Evolutionary conservation across 2,329 filamentous ascomycete genomes (phyloP).

Genomic region (Lachnellula suecica): DNA sequence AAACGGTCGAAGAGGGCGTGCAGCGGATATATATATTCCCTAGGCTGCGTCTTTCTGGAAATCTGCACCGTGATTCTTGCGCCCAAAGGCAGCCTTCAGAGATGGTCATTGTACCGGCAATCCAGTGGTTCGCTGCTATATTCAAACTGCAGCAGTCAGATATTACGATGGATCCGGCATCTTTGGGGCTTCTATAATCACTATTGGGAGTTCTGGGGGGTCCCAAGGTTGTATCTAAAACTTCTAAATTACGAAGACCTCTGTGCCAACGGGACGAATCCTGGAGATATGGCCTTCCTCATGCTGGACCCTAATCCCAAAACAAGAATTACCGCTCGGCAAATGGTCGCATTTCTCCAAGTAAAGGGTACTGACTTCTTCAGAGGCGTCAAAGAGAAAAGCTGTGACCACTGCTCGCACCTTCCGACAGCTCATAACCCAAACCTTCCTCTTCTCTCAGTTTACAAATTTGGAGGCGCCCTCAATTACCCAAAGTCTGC

Average conservation of each 20-base stretch:
- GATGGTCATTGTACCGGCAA: background rate
- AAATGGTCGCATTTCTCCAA: too few species aligned
- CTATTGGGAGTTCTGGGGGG: too few species aligned
- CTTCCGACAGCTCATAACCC: background rate
- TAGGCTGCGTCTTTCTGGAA: background rate
- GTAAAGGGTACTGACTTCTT: too few species aligned
- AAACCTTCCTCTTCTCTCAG: background rate
- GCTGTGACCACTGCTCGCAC: background rate
- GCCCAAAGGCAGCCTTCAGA: background rate
- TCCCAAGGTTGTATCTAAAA: too few species aligned
- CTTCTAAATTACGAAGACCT: too few species aligned
- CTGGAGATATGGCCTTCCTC: too few species aligned
- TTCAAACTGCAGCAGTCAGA: background rate
- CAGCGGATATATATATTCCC: too few species aligned
- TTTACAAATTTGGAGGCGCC: background rate
- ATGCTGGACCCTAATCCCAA: too few species aligned
- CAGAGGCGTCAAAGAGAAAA: background rate
- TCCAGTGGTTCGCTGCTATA: background rate
- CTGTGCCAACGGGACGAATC: too few species aligned
- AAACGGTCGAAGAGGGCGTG: background rate
- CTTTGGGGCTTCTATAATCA: too few species aligned
- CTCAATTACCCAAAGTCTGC: too few species aligned
- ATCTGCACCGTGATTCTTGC: background rate
- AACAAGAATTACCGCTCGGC: too few species aligned
- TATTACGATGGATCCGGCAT: background rate